Base-by-base conservation (phyloP, 2,329 filamentous ascomycete genomes). In the Didymella arachidicola region DNA sequence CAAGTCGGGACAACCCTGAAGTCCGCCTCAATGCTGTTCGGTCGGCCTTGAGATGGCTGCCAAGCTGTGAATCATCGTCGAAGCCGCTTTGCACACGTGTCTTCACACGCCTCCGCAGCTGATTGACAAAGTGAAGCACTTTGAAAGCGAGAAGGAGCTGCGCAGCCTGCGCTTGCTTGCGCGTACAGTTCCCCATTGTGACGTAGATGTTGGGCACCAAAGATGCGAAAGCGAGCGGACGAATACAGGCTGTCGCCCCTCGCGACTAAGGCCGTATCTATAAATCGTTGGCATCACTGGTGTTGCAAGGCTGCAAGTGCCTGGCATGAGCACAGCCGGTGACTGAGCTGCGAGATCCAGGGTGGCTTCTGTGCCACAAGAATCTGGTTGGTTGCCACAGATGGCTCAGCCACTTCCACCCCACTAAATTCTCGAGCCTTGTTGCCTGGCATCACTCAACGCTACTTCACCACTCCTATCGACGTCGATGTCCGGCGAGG, bases 111-210 rank as follows among this genome's bases (percentile, higher is more conserved):
- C 71, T 74, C 53, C 75, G 73, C 53, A 79, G 74, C 54, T 73
- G 69, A 49, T 73, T 71, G 64, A 79, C 70, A 62, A 78, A 70
- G 64, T 75, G 72, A 51, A 79, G 65, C 53, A 78, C 70, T 61
- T 72, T 73, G 63, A 75, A 73, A 27, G 75, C 74, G 53, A 78
- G 68, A 65, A 73, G 67, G 52, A 79, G 66, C 59, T 67, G 72
- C 27, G 69, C 59, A 51, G 79, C 65, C 59, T 67, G 72, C 27
- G 69, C 59, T 51, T 68, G 67, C 59, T 68, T 66, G 60, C 64
- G 63, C 46, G 61, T 68, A 53, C 64, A 57, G 59, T 69, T 69
- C 60, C 72, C 70, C 74, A 77, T 77, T 26, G 66, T 66, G 67
- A 64, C 66, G 68, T 57, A 56, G 60, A 39, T 57, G 47, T 41